Evolutionary conservation across 371 early-diverging fungal species (phyloP).

Genomic region (Capillidium rhysosporum): DNA sequence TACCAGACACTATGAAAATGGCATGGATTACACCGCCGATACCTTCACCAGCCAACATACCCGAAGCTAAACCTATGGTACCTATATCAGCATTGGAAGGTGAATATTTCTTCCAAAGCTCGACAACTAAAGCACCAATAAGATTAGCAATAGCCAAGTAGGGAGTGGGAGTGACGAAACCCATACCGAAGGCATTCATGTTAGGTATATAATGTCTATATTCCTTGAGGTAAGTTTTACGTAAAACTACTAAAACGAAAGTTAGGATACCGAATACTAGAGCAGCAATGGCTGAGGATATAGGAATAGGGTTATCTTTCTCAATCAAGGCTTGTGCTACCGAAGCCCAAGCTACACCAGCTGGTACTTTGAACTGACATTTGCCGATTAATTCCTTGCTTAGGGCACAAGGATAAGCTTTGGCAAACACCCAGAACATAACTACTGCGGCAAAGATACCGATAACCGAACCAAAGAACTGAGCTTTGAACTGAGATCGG

Average conservation of each 20-base stretch:
- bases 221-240: slow-evolving; percentile 19
- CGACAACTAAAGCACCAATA: slow-evolving; percentile 25
- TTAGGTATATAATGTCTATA: slow-evolving; percentile 32
- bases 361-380: slow-evolving; percentile 29
- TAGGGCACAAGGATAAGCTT: slow-evolving; percentile 34
- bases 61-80: slow-evolving; percentile 36
- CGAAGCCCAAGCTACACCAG: slow-evolving; percentile 37
- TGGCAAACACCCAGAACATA: slow-evolving; percentile 34
- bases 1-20: slow-evolving; percentile 19
- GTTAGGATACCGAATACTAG: slow-evolving; percentile 25
- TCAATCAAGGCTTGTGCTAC: slow-evolving; percentile 24
- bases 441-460: slow-evolving; percentile 31
- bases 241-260: slow-evolving; percentile 14
- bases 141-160: slow-evolving; percentile 35
- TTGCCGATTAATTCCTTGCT: slow-evolving; percentile 4
- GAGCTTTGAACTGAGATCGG: slow-evolving; percentile 39
- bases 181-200: slow-evolving; percentile 42
- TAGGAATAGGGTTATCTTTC: slow-evolving; percentile 7
- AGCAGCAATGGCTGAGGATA: slow-evolving; percentile 13
- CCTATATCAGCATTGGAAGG: slow-evolving; percentile 19
- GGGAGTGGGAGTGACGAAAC: slow-evolving; percentile 33
- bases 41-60: slow-evolving; percentile 55
- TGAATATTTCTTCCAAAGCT: slow-evolving; percentile 27
- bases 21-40: slow-evolving; percentile 40
- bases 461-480: slow-evolving; percentile 36